Evolutionary conservation across 108 stramenopile species (phyloP).

Genomic region (Epithemia pelagica): DNA sequence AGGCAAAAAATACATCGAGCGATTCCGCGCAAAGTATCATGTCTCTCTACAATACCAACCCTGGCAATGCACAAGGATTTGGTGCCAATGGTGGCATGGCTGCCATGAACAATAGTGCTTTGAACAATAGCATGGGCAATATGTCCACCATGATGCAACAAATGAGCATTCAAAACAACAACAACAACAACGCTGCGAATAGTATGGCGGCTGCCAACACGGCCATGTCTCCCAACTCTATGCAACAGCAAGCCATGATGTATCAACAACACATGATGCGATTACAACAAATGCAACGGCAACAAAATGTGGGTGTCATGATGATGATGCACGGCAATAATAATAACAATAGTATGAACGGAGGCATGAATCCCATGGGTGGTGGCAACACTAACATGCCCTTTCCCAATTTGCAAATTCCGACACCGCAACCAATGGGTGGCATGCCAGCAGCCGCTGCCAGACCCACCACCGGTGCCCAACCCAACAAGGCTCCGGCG

Average conservation of each 20-base stretch:
- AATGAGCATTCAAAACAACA: constrained; percentile 13
- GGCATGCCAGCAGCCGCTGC: no score
- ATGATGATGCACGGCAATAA: constrained; percentile 26
- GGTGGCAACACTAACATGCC: not conserved
- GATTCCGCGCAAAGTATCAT: constrained; percentile 2
- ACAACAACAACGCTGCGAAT: constrained; percentile 3
- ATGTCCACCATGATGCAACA: constrained; percentile 24
- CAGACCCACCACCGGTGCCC: not conserved
- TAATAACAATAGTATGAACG: constrained; percentile 3
- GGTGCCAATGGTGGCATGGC: constrained; percentile 1
- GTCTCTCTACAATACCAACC: constrained; percentile 8
- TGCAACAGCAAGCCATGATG: constrained; percentile 16
- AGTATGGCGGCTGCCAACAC: not conserved
- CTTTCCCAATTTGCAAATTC: not conserved
- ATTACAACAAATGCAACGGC: constrained; percentile 16
- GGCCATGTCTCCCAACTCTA: not conserved
- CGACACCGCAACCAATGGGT: not conserved
- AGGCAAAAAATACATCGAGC: not conserved
- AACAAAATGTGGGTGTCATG: not conserved
- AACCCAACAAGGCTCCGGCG: not conserved
- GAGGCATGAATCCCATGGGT: not conserved
- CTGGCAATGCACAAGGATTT: not conserved
- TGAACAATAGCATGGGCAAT: constrained; percentile 14
- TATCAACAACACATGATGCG: constrained; percentile 23
- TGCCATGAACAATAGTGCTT: constrained; percentile 5